These are phyloP conservation scores for Parmelia sp. DNA, from an alignment of 495 filamentous ascomycete genomes.

Conservation along the genomic window DNA sequence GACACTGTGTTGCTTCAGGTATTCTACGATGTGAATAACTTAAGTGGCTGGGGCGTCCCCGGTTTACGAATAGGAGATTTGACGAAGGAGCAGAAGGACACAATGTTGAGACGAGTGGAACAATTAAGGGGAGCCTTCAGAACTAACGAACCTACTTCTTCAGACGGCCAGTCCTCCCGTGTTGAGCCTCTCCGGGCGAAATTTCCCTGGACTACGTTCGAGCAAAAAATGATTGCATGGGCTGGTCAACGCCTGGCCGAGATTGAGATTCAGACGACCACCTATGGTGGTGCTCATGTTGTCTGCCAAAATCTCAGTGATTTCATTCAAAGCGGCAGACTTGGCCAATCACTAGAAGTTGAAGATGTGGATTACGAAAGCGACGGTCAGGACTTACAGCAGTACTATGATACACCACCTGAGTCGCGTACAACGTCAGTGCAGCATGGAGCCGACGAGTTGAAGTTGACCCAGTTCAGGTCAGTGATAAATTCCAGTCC, in stretches of 20 bases:
- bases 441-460: neutral
- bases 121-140: constrained; percentile 26
- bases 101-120: constrained; percentile 24
- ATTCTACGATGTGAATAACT: constrained; percentile 25
- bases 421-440: constrained; percentile 13
- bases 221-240: constrained; percentile 25
- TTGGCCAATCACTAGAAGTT: neutral
- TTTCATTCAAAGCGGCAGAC: constrained; percentile 15
- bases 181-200: constrained; percentile 29
- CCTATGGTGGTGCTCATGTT: constrained; percentile 27
- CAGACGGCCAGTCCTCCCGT: constrained; percentile 27
- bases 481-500: neutral
- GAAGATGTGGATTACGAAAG: constrained; percentile 8
- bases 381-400: neutral
- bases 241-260: constrained; percentile 26
- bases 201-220: constrained; percentile 33
- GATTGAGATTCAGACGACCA: constrained; percentile 21
- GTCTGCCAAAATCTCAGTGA: constrained; percentile 23
- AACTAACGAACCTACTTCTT: neutral
- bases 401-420: constrained; percentile 8
- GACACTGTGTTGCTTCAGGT: constrained; percentile 27
- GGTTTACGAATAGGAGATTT: constrained; percentile 21
- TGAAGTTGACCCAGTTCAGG: constrained; percentile 1
- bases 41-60: constrained; percentile 23
- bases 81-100: neutral